Conservation (phyloP, 225 moss, liverwort and hornwort species). For the Pleurozium schreberi region DNA sequence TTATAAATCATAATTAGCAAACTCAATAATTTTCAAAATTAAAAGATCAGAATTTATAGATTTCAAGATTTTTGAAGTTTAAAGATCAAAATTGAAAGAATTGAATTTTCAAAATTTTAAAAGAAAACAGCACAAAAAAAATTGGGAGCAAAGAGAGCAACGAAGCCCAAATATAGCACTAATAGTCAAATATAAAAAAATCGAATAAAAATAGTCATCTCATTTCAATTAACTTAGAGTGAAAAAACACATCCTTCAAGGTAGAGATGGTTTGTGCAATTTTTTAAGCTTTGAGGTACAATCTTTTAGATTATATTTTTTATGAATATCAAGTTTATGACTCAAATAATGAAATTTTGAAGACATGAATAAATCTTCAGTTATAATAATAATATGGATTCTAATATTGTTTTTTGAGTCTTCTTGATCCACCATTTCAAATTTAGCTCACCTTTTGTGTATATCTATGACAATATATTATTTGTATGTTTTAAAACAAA, state of each 20-base stretch:
- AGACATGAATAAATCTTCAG: not conserved
- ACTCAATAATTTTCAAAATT: not conserved
- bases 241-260: not conserved
- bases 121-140: too few relatives aligned
- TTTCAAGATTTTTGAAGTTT: not conserved
- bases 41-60: not conserved
- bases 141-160: too few relatives aligned
- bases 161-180: not conserved
- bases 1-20: not conserved
- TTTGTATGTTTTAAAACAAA: not conserved
- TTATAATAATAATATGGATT: not conserved
- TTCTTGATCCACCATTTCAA: not conserved
- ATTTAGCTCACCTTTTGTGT: accelerated
- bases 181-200: not conserved
- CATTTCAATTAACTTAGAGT: not conserved
- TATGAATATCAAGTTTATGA: not conserved
- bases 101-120: not conserved
- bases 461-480: not conserved
- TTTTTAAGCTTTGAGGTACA: not conserved
- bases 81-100: not conserved
- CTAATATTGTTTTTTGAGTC: not conserved
- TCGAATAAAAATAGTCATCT: not conserved
- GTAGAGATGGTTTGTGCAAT: not conserved
- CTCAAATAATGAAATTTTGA: not conserved
- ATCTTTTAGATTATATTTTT: not conserved